phyloP scores from a whole-genome alignment of 441 rosid species.

The Monsonia emarginata region DNA sequence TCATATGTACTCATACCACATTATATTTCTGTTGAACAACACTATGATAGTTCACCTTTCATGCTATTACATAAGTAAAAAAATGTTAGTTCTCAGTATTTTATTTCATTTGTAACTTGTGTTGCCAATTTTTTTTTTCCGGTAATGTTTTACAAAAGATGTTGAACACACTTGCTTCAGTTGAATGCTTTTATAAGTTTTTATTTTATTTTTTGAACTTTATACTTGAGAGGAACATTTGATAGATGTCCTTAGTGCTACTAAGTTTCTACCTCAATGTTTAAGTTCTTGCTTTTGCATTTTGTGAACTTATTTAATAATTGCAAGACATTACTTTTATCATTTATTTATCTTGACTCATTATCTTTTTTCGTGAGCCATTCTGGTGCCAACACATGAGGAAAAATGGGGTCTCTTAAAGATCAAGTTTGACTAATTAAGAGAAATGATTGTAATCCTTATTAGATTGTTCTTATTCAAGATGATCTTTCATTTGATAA shows the following conservation, averaged over 20 bases:
- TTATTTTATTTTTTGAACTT: background rate
- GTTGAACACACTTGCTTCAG: background rate
- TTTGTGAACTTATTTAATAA: background rate
- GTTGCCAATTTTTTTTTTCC: background rate
- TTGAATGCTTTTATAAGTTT: background rate
- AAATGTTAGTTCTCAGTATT: background rate
- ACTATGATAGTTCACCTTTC: background rate
- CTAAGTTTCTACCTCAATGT: background rate
- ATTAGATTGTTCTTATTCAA: slow-evolving; percentile 61
- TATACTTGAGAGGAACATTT: background rate
- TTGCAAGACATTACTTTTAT: background rate
- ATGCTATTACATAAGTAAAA: background rate
- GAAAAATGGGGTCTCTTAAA: slow-evolving; percentile 63
- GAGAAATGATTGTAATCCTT: slow-evolving; percentile 60
- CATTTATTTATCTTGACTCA: slow-evolving; percentile 6
- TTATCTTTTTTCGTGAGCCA: slow-evolving; percentile 21
- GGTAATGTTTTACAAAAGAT: background rate
- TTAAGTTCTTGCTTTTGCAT: background rate
- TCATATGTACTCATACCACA: background rate
- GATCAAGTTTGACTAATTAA: slow-evolving; percentile 65
- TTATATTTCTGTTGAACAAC: background rate
- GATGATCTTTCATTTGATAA: slow-evolving; percentile 71
- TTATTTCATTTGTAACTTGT: background rate
- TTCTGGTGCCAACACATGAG: slow-evolving; percentile 46
- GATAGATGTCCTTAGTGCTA: background rate